These are phyloP conservation scores for Pseudogymnoascus destructans DNA, from an alignment of 2,329 filamentous ascomycete species.

Conservation along the genomic window DNA sequence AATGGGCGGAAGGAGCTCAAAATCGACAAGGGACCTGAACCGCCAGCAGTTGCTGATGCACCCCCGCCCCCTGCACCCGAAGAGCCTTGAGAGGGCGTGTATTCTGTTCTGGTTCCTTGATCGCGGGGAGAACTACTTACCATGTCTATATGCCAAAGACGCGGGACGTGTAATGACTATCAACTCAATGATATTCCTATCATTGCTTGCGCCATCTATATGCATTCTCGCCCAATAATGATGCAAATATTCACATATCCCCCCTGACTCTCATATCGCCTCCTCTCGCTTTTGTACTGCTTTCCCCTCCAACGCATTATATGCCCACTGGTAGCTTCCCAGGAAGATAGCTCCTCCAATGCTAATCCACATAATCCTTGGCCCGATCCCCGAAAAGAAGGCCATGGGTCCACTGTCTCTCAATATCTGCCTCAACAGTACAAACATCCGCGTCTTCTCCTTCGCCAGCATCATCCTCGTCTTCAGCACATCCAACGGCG, in stretches of 20 bases:
- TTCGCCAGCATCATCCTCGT: slow-evolving; percentile 86
- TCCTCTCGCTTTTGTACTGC: background rate
- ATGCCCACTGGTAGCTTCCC: slow-evolving; percentile 82
- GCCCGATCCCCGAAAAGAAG: slow-evolving; percentile 66
- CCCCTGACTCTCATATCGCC: background rate
- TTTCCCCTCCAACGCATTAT: slow-evolving; percentile 51
- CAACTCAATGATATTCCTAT: slow-evolving; percentile 6
- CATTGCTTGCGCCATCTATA: slow-evolving; percentile 16
- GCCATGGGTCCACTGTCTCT: slow-evolving; percentile 49
- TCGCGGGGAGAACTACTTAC: background rate
- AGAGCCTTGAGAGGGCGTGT: background rate
- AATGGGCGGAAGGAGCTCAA: slow-evolving; percentile 49
- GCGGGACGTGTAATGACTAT: background rate
- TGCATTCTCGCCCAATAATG: slow-evolving; percentile 12
- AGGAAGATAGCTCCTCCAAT: slow-evolving; percentile 89
- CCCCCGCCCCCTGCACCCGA: background rate
- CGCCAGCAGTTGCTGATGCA: background rate
- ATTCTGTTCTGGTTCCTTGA: background rate
- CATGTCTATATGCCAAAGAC: background rate
- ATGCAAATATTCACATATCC: background rate
- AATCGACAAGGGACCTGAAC: background rate
- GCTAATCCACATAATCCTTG: slow-evolving; percentile 87
- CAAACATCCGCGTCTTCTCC: slow-evolving; percentile 45
- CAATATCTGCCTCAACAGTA: slow-evolving; percentile 52
- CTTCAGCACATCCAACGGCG: slow-evolving; percentile 91